phyloP scores from a whole-genome alignment of 2,329 filamentous ascomycete species.

The Exserohilum rostratum region DNA sequence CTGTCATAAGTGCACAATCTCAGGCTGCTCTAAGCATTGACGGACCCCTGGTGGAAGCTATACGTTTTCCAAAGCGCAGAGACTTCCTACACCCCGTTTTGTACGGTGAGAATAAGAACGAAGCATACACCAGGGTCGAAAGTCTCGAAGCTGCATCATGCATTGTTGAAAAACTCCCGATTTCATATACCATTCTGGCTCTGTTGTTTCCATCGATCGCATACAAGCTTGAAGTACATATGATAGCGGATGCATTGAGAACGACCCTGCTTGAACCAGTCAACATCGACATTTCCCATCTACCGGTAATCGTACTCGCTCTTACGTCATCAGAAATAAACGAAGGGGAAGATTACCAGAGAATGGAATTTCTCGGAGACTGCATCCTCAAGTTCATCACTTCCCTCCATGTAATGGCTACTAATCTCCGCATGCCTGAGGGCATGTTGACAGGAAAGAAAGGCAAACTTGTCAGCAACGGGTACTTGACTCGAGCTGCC shows the following conservation, averaged over 20 bases:
- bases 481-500: constrained; percentile 70
- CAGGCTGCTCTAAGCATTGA: background rate
- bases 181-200: constrained; percentile 55
- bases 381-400: constrained; percentile 78
- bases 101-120: constrained; percentile 16
- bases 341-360: constrained; percentile 74
- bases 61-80: constrained; percentile 58
- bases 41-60: constrained; percentile 20
- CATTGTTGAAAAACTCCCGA: constrained; percentile 55
- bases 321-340: constrained; percentile 69
- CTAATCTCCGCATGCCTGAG: constrained; percentile 73
- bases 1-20: background rate
- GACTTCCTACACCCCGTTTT: constrained; percentile 63
- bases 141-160: constrained; percentile 59
- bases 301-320: constrained; percentile 67
- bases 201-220: constrained; percentile 75
- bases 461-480: constrained; percentile 75
- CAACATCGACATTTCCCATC: constrained; percentile 54
- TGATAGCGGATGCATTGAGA: constrained; percentile 68
- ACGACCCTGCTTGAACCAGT: constrained; percentile 61
- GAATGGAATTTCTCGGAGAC: constrained; percentile 87
- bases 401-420: constrained; percentile 67
- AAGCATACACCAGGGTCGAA: constrained; percentile 52
- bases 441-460: constrained; percentile 73
- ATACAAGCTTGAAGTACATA: constrained; percentile 68